phyloP scores from a whole-genome alignment of 2,329 filamentous ascomycete species.

The Aureobasidium sp. region DNA sequence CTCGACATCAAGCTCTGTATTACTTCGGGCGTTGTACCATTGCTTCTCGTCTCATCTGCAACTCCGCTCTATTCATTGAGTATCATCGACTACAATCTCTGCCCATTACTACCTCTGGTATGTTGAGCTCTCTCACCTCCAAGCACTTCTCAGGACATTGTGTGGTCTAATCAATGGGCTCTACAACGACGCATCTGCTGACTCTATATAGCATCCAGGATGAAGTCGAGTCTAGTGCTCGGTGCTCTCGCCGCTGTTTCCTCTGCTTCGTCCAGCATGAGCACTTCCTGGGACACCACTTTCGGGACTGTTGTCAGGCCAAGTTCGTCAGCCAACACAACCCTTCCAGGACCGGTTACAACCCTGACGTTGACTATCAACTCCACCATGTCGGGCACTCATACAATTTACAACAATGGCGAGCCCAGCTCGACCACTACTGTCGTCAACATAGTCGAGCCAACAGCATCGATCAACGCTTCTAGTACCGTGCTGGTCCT shows the following conservation, averaged over 20 bases:
- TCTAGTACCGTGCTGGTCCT: not conserved
- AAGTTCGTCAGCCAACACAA: not conserved
- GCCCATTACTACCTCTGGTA: not conserved
- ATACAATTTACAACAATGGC: not conserved
- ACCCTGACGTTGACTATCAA: not conserved
- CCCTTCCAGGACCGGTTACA: not conserved
- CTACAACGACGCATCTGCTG: not conserved
- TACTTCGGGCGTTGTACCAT: not conserved
- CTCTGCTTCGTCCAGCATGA: not conserved
- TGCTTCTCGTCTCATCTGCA: not conserved
- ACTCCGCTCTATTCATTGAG: not conserved
- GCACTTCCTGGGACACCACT: not conserved
- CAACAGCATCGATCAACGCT: not conserved
- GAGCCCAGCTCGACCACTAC: not conserved
- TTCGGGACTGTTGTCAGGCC: not conserved
- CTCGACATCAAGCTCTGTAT: not conserved
- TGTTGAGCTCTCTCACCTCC: not conserved
- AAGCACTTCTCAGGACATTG: not conserved
- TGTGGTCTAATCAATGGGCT: too few relatives aligned
- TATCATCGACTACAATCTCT: not conserved
- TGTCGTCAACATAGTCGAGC: not conserved
- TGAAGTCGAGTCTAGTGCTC: not conserved
- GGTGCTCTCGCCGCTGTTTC: not conserved
- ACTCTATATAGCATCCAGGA: not conserved
- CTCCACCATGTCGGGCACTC: not conserved